Evolutionary conservation across 2,329 filamentous ascomycete species (phyloP).

Genomic region (Aspergillus tanneri): DNA sequence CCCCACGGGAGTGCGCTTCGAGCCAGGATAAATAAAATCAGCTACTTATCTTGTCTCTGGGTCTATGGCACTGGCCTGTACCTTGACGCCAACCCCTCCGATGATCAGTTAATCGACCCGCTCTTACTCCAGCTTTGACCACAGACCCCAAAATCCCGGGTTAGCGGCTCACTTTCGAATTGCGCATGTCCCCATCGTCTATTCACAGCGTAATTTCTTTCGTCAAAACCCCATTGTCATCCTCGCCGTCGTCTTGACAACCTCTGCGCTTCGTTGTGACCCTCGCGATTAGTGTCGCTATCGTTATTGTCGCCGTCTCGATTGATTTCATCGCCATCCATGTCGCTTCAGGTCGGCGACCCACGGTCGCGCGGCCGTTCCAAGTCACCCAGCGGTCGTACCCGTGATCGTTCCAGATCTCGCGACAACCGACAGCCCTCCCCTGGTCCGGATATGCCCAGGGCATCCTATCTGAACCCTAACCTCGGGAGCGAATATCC

Average conservation of each 20-base stretch:
- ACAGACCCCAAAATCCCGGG: constrained; percentile 4
- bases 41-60: not conserved
- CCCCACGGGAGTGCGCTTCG: not conserved
- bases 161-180: not conserved
- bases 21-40: not conserved
- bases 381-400: constrained; percentile 44
- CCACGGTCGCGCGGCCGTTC: constrained; percentile 46
- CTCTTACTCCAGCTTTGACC: not conserved
- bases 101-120: not conserved
- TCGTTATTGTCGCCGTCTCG: constrained; percentile 5
- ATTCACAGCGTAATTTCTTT: not conserved
- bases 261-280: not conserved
- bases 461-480: constrained; percentile 29
- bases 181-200: not conserved
- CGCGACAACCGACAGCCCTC: constrained; percentile 40
- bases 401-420: constrained; percentile 44
- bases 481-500: constrained; percentile 29
- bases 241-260: not conserved
- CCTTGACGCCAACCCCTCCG: not conserved
- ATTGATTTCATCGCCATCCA: constrained; percentile 16
- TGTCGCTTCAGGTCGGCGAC: constrained; percentile 42
- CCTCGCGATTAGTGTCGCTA: constrained; percentile 2
- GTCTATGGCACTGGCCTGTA: too few relatives aligned
- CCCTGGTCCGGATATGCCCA: constrained; percentile 28
- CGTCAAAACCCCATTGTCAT: not conserved